A percentile compares a stretch with the other conserved stretches of the same genome.
Evolutionary conservation across 306 rosid genomes (phyloP).

Genomic region (Argentina anserina): DNA sequence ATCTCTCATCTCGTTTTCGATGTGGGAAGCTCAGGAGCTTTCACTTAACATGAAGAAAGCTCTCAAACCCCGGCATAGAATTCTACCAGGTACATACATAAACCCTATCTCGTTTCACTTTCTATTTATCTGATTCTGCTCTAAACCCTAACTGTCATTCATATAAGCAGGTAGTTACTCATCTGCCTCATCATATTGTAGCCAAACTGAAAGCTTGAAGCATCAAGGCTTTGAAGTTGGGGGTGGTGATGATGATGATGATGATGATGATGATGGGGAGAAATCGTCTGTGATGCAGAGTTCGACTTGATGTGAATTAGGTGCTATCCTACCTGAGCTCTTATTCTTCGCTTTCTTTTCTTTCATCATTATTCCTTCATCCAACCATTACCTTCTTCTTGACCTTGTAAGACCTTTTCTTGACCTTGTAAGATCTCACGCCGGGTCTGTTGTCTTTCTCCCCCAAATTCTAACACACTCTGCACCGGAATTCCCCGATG

Average conservation of each 20-base stretch:
- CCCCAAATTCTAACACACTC: conserved; percentile 4
- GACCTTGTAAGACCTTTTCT: conserved; percentile 99
- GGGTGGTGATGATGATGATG: not conserved
- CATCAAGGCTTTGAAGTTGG: conserved; percentile 13
- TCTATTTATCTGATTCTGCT: not conserved
- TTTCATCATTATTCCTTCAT: not conserved
- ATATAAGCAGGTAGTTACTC: not conserved
- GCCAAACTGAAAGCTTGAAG: not conserved
- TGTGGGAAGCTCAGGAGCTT: conserved; percentile 17
- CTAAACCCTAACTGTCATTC: not conserved
- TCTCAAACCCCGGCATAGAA: conserved; percentile 48
- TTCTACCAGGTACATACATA: conserved; percentile 42
- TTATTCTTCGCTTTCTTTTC: not conserved
- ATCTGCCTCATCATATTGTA: not conserved
- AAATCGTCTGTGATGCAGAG: not conserved
- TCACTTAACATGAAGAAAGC: conserved; percentile 10
- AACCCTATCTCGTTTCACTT: not conserved
- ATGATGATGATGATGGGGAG: not conserved
- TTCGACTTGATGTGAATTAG: conserved; percentile 33
- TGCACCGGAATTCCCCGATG: conserved; percentile 27
- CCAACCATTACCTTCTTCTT: conserved; percentile 49
- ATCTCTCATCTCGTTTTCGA: conserved; percentile 22
- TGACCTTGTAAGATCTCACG: conserved; percentile 91
- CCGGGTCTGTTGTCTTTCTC: conserved; percentile 16
- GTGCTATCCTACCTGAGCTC: conserved; percentile 98